Conservation (phyloP, 345 rosid species). For the Camelina neglecta region DNA sequence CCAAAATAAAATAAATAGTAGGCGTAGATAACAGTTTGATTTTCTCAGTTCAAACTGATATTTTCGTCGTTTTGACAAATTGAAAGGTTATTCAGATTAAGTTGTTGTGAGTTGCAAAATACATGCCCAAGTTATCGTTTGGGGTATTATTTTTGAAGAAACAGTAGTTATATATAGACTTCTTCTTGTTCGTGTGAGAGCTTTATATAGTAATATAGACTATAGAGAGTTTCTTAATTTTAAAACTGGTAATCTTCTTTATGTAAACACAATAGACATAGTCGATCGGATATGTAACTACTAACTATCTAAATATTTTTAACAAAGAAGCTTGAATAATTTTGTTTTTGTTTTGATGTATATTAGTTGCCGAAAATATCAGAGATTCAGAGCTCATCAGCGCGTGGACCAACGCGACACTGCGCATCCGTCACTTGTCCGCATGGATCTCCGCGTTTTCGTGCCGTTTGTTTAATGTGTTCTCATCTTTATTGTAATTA, state of each 20-base stretch:
- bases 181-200: neutral
- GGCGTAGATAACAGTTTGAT: neutral
- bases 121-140: neutral
- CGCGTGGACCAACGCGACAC: conserved; percentile 31
- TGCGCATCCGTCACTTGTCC: conserved; percentile 35
- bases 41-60: neutral
- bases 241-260: neutral
- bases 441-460: conserved; percentile 37
- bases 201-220: neutral
- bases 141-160: neutral
- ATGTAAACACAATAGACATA: neutral
- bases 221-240: neutral
- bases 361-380: neutral
- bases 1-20: neutral
- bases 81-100: neutral
- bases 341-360: neutral
- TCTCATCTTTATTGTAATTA: neutral
- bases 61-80: neutral
- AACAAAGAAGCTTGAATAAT: neutral
- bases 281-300: too few species aligned
- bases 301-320: too few species aligned
- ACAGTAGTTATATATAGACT: neutral
- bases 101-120: neutral
- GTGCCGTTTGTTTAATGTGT: conserved; percentile 15
- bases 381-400: neutral